A percentile compares a stretch with the other conserved stretches of the same genome.
Conservation (phyloP, 352 stramenopile genomes). For the Peronospora destructor region DNA sequence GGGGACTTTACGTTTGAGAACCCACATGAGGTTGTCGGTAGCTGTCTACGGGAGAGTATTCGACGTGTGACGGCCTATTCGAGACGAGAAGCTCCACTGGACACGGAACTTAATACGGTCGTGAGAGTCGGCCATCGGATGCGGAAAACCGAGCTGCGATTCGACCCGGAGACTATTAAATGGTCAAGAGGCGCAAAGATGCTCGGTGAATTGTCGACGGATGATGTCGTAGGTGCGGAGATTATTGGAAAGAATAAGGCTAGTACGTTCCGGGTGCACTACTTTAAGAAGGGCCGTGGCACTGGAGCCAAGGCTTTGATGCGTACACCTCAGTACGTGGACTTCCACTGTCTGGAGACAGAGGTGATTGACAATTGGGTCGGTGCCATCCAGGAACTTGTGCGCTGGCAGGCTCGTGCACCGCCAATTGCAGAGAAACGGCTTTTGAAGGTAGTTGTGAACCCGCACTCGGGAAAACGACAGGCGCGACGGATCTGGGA, state of each 20-base stretch:
- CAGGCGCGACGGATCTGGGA: slow-evolving; percentile 60
- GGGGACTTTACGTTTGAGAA: slow-evolving; percentile 72
- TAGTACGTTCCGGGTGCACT: slow-evolving; percentile 57
- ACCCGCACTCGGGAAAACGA: slow-evolving; percentile 70
- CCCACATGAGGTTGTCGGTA: slow-evolving; percentile 38
- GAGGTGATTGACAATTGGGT: slow-evolving; percentile 51
- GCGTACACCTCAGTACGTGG: slow-evolving; percentile 39
- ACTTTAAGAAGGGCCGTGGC: slow-evolving; percentile 62
- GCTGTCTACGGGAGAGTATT: slow-evolving; percentile 65
- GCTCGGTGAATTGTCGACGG: slow-evolving; percentile 48
- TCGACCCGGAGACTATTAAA: slow-evolving; percentile 54
- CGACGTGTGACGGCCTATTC: slow-evolving; percentile 79
- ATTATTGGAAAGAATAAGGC: slow-evolving; percentile 30
- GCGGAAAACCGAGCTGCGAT: slow-evolving; percentile 47
- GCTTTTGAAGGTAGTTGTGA: slow-evolving; percentile 74
- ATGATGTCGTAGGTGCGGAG: slow-evolving; percentile 72
- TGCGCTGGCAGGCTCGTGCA: slow-evolving; percentile 72
- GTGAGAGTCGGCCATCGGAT: slow-evolving; percentile 35
- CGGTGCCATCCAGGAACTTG: slow-evolving; percentile 64
- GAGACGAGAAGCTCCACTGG: slow-evolving; percentile 60
- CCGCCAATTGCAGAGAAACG: slow-evolving; percentile 63
- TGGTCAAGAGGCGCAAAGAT: slow-evolving; percentile 50
- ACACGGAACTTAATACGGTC: slow-evolving; percentile 45
- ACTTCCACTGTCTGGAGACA: slow-evolving; percentile 43
- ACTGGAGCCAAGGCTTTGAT: slow-evolving; percentile 52